A percentile compares a stretch with the other conserved stretches of the same genome.
Conservation (phyloP, 352 stramenopile species). For the Globisporangium ultimum region DNA sequence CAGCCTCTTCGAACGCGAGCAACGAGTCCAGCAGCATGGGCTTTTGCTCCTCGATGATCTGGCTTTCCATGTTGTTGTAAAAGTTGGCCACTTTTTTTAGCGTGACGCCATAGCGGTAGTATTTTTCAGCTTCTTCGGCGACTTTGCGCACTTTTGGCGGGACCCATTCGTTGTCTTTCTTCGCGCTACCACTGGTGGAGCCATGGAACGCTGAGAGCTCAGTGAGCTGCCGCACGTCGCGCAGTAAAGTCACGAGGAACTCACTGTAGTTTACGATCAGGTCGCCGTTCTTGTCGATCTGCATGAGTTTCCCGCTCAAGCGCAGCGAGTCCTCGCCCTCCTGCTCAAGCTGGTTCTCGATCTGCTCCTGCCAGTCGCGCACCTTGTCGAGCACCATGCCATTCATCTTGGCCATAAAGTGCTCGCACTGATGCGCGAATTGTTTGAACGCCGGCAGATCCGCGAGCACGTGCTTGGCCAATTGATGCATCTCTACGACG, state of each 20-base stretch:
- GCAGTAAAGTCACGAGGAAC: constrained; percentile 89
- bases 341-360: constrained; percentile 58
- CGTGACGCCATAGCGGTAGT: constrained; percentile 93
- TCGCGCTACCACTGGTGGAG: constrained; percentile 2
- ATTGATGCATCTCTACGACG: constrained; percentile 46
- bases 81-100: constrained; percentile 96
- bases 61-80: constrained; percentile 94
- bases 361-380: constrained; percentile 83
- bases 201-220: constrained; percentile 75
- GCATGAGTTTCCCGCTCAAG: constrained; percentile 87
- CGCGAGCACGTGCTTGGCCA: constrained; percentile 50
- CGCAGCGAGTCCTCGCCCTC: constrained; percentile 61
- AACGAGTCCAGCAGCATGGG: constrained; percentile 93
- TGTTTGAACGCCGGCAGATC: constrained; percentile 64
- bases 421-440: constrained; percentile 54
- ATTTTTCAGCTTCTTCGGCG: constrained; percentile 88
- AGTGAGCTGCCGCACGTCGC: constrained; percentile 90
- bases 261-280: constrained; percentile 94
- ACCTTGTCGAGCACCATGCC: constrained; percentile 78
- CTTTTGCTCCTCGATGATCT: constrained; percentile 94
- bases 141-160: constrained; percentile 62
- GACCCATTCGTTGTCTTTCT: constrained; percentile 53
- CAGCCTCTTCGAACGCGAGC: constrained; percentile 88
- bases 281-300: constrained; percentile 86
- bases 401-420: constrained; percentile 45